Evolutionary conservation across 352 stramenopile genomes (phyloP).

Genomic region (Phytopythium chamaehyphon): DNA sequence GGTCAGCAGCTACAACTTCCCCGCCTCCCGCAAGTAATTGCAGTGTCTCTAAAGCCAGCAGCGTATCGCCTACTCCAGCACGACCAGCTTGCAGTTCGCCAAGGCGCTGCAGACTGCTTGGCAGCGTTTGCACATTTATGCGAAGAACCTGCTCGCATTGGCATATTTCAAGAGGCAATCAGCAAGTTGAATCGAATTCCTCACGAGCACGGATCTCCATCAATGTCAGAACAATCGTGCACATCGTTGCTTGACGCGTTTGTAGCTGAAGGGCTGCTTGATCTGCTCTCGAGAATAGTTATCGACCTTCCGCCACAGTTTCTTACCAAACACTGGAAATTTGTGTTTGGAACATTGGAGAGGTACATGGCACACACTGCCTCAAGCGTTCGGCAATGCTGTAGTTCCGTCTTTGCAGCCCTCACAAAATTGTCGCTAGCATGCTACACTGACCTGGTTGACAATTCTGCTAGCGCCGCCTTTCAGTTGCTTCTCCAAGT

Average conservation of each 20-base stretch:
- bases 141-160: slow-evolving; percentile 41
- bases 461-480: neutral
- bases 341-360: slow-evolving; percentile 68
- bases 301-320: slow-evolving; percentile 40
- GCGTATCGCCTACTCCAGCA: slow-evolving; percentile 57
- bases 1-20: neutral
- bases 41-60: slow-evolving; percentile 38
- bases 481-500: slow-evolving; percentile 48
- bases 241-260: slow-evolving; percentile 35
- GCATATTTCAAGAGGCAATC: slow-evolving; percentile 69
- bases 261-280: slow-evolving; percentile 60
- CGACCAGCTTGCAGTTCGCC: slow-evolving; percentile 52
- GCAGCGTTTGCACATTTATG: slow-evolving; percentile 41
- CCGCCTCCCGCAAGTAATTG: slow-evolving; percentile 22
- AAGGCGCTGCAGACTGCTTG: slow-evolving; percentile 43
- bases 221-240: slow-evolving; percentile 6
- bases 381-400: slow-evolving; percentile 58
- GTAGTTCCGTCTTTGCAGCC: slow-evolving; percentile 42
- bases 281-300: slow-evolving; percentile 46
- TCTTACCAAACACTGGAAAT: slow-evolving; percentile 63
- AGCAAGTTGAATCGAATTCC: slow-evolving; percentile 72
- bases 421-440: slow-evolving; percentile 29
- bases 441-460: neutral
- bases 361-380: slow-evolving; percentile 70
- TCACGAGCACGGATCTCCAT: slow-evolving; percentile 6